These are phyloP conservation scores for Chlamydomonas schloesseri DNA, from an alignment of 139 green algal genomes.

Conservation along the genomic window DNA sequence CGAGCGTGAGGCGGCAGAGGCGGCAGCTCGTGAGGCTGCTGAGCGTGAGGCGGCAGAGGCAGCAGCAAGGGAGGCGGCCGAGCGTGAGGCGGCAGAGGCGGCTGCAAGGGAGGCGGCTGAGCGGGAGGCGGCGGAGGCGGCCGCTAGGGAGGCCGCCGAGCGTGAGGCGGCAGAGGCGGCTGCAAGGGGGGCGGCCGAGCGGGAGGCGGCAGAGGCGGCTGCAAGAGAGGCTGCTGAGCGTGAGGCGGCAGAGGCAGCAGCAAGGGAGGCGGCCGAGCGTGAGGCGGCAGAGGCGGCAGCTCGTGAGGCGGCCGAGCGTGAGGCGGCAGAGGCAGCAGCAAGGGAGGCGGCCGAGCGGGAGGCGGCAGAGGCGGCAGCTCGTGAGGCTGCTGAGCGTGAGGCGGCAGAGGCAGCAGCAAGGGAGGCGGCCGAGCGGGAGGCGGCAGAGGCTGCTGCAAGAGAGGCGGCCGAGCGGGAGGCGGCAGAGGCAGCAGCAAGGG, in stretches of 20 bases:
- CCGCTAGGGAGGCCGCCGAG: background rate
- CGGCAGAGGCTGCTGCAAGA: too few relatives aligned
- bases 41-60: too few relatives aligned
- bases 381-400: background rate
- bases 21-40: too few relatives aligned
- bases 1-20: background rate
- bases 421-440: too few relatives aligned
- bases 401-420: background rate
- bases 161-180: background rate
- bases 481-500: too few relatives aligned
- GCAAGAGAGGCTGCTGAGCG: background rate
- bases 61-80: too few relatives aligned
- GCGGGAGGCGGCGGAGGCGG: background rate
- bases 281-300: background rate
- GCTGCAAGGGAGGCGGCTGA: background rate
- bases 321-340: too few relatives aligned
- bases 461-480: too few relatives aligned
- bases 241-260: background rate
- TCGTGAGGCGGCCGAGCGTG: too few relatives aligned
- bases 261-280: background rate
- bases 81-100: too few relatives aligned
- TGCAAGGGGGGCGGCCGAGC: too few relatives aligned
- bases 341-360: background rate
- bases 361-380: background rate
- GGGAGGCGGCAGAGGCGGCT: too few relatives aligned